Evolutionary conservation across 2,329 filamentous ascomycete species (phyloP), one percentile per base, ranked within the genome.

Genomic region (Microcyclospora tardicrescens): DNA sequence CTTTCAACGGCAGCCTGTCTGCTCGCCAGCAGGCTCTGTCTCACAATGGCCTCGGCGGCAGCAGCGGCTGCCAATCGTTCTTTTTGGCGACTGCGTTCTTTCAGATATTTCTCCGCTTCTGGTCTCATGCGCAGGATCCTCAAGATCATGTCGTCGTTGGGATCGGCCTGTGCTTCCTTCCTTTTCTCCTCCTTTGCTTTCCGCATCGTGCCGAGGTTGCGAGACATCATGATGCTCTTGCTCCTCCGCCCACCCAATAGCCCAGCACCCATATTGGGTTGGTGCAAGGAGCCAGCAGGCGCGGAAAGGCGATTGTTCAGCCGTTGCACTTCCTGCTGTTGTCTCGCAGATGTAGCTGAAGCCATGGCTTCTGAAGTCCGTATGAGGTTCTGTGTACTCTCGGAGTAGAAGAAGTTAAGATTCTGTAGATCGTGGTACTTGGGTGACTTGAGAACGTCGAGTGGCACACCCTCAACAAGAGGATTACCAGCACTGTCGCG

Each of bases 381-480:
- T 51, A 96, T 85, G 10, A 98, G 73, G 51, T 83, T 87, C 44
- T 93, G 84, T 1, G 86, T 93, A 27, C 81, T 75, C 54, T 96
- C 87, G 56, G 91, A 93, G 67, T 98, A 98, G 70, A 96, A 98
- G 71, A 96, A 98, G 66, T 94, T 93, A 46, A 98, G 74, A 45
- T 85, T 89, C 48, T 91, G 84, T 38, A 98, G 76, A 61, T 98
- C 91, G 67, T 95, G 87, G 69, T 94, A 98, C 72, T 98, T 98
- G 56, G 89, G 84, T 49, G 85, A 93, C 63, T 93, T 94, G 56
- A 98, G 73, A 27, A 95, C 79, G 59, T 95, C 87, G 33, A 84
- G 75, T 0, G 87, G 83, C 2, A 98, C 85, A 47, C 91, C 91
- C 43, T 91, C 75, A 16, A 83, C 83, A 8, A 24, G 5, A 24